Evolutionary conservation across 768 basidiomycete species (phyloP), one percentile per base, ranked within the genome.

Genomic region (Guyanaporus albipodus): DNA sequence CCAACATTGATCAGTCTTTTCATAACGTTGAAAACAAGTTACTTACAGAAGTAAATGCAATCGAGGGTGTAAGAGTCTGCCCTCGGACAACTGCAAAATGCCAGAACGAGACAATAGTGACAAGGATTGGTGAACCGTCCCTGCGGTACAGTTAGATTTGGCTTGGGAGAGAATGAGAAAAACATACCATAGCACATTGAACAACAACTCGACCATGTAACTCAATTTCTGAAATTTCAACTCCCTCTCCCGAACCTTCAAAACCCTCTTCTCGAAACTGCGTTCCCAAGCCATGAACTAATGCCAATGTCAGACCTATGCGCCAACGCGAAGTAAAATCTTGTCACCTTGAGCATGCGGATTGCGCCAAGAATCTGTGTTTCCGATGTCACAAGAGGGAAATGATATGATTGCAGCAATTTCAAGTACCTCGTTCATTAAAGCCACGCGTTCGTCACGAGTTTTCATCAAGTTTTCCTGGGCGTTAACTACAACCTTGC

Each of bases 211-310:
- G 42, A 95, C 87, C 34, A 76, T 79, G 65, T 93, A 97, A 66
- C 91, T 96, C 38, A 90, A 65, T 55, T 79, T 83, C 60, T 93
- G 91, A 64, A 81, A 91, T 56, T 82, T 82, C 19, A 96, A 72
- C 64, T 96, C 92, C 54, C 81, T 84, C 34, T 82, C 81, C 21
- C 92, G 79, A 49, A 95, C 73, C 42, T 77, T 80, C 43, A 86
- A 63, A 1, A 93, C 82, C 9, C 75, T 76, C 19, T 74, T 72
- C 67, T 95, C 92, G 56, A 94, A 94, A 60, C 81, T 90, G 21
- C 92, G 82, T 64, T 96, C 92, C 92, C 83, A 85, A 14, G 91
- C 92, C 91, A 95, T 94, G 67, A 94, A 96, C 83, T 86, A 56
- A 19, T 34, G 29, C 2, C 6, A 23, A 22, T 10, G 35, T 66